phyloP scores from a whole-genome alignment of 2,329 filamentous ascomycete genomes.

The Exserohilum turcica region DNA sequence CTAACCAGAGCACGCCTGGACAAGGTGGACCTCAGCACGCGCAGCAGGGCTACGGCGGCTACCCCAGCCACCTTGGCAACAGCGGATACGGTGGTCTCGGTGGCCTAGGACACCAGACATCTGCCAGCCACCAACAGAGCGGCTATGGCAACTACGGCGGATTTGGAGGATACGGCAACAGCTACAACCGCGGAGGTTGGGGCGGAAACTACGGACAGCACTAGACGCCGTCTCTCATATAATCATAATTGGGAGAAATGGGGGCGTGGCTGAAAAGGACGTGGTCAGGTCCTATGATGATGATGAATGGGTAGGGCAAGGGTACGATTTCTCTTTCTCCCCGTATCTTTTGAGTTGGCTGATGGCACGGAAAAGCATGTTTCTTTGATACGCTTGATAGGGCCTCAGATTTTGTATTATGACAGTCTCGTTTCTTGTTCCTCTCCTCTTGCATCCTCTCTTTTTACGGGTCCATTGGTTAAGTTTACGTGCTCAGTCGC shows the following conservation, averaged over 20 bases:
- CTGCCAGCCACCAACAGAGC: constrained; percentile 51
- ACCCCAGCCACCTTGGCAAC: constrained; percentile 57
- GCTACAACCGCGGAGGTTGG: constrained; percentile 55
- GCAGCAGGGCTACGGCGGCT: constrained; percentile 63
- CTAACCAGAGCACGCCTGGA: constrained; percentile 62
- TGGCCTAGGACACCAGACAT: constrained; percentile 57
- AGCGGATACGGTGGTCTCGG: constrained; percentile 60
- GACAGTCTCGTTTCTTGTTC: constrained; percentile 33
- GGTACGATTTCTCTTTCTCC: constrained; percentile 25
- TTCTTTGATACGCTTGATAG: constrained; percentile 31
- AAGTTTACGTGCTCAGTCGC: constrained; percentile 27
- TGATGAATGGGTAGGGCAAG: constrained; percentile 29
- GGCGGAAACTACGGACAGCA: constrained; percentile 54
- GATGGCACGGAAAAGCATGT: constrained; percentile 34
- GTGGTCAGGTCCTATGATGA: constrained; percentile 32
- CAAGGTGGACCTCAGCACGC: constrained; percentile 60
- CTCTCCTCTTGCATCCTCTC: constrained; percentile 42
- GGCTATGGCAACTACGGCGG: constrained; percentile 52
- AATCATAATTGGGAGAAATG: constrained; percentile 8
- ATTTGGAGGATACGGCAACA: constrained; percentile 50
- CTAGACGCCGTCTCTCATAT: constrained; percentile 23
- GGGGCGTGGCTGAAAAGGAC: constrained; percentile 14
- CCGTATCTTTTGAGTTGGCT: constrained; percentile 27
- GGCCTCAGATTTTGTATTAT: constrained; percentile 42
- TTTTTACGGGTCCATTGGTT: constrained; percentile 31